Conservation (phyloP, 1,284 basidiomycete species). For the Ceratobasidium sp. region DNA sequence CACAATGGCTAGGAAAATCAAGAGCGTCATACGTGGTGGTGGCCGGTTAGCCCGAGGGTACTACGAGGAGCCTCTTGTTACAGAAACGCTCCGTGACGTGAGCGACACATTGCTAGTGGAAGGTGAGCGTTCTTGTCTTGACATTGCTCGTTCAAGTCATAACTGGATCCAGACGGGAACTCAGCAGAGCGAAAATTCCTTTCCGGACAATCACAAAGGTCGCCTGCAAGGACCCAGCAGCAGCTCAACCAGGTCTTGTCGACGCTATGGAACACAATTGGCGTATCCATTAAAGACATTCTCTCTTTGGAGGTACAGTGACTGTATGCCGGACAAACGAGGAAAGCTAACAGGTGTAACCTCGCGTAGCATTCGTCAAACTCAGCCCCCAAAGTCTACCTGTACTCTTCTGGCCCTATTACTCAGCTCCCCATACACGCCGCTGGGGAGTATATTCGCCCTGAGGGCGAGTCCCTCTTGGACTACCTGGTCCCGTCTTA, state of each 20-base stretch:
- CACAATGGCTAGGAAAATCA: constrained; percentile 5
- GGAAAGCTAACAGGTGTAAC: background rate
- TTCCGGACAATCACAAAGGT: background rate
- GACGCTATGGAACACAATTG: constrained; percentile 16
- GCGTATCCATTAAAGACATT: constrained; percentile 1
- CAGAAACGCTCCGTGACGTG: background rate
- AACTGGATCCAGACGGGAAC: background rate
- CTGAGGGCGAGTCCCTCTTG: constrained; percentile 4
- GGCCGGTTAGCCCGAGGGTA: constrained; percentile 9
- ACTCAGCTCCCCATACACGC: constrained; percentile 24
- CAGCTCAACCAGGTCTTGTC: constrained; percentile 4
- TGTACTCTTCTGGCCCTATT: constrained; percentile 11
- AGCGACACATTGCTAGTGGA: background rate
- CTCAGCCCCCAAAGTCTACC: constrained; percentile 7
- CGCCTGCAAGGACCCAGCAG: background rate
- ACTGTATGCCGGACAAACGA: background rate
- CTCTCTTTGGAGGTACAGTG: constrained; percentile 1
- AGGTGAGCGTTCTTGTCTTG: background rate
- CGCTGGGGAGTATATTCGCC: background rate
- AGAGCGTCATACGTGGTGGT: background rate
- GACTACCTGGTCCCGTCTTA: constrained; percentile 26
- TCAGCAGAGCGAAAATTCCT: background rate
- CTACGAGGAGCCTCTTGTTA: background rate
- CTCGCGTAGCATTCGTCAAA: background rate
- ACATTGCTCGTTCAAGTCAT: background rate